phyloP scores from a whole-genome alignment of 129 eudicot species.

The Glebionis coronaria region DNA sequence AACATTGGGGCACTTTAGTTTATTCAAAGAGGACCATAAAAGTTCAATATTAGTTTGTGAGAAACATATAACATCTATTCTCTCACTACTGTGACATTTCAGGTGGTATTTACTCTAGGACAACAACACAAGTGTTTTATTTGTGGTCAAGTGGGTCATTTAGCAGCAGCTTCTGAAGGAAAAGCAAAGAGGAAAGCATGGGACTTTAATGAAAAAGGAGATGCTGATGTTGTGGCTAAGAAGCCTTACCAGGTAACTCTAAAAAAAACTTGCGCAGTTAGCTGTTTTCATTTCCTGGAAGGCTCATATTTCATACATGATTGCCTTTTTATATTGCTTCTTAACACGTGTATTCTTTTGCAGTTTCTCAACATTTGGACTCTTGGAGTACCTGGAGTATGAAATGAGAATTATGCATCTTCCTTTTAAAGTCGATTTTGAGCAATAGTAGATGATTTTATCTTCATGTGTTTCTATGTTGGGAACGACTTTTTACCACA shows the following conservation, averaged over 20 bases:
- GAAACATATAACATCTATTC: not conserved
- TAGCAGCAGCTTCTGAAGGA: too few species aligned
- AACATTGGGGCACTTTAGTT: not conserved
- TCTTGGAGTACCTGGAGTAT: conserved; percentile 79
- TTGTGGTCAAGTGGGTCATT: too few species aligned
- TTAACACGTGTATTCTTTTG: conserved; percentile 28
- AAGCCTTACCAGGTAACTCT: conserved; percentile 38
- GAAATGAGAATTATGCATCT: conserved; percentile 88
- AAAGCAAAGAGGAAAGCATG: conserved; percentile 44
- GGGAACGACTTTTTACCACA: conserved; percentile 96
- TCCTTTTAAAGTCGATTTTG: conserved; percentile 66
- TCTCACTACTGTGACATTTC: too few species aligned
- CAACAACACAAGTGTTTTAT: too few species aligned
- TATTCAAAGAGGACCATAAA: not conserved
- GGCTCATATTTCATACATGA: not conserved
- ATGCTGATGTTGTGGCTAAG: conserved; percentile 34
- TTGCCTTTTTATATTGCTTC: not conserved
- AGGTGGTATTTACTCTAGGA: too few species aligned
- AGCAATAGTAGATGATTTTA: conserved; percentile 87
- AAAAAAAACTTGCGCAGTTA: conserved; percentile 5
- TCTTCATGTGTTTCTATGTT: conserved; percentile 97
- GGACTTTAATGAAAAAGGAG: conserved; percentile 41
- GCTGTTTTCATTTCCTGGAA: not conserved
- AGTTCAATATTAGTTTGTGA: conserved; percentile 15
- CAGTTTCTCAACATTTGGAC: conserved; percentile 97